A percentile compares a stretch with the other conserved stretches of the same genome.
phyloP scores from a whole-genome alignment of 495 filamentous ascomycete species.

The Neurospora terricola region DNA sequence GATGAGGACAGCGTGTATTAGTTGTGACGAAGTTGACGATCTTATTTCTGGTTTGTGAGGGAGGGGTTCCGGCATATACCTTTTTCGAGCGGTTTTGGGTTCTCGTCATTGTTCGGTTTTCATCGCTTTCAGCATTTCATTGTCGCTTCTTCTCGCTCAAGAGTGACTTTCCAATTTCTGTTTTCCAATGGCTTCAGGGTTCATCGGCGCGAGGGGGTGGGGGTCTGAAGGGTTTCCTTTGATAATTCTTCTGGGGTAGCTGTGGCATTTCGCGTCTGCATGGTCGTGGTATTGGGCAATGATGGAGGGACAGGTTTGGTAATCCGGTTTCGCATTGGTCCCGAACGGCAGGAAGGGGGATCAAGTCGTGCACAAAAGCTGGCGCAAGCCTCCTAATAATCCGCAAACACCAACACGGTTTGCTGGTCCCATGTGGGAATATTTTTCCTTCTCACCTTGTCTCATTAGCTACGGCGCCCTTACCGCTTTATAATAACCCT shows the following conservation, averaged over 20 bases:
- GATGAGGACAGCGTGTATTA: conserved; percentile 54
- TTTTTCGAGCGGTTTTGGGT: conserved; percentile 16
- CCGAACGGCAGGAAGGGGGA: not conserved
- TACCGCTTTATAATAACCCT: conserved; percentile 33
- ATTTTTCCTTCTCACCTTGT: conserved; percentile 30
- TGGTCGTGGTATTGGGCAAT: conserved; percentile 37
- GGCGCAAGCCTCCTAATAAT: conserved; percentile 39
- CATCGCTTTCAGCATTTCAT: conserved; percentile 21
- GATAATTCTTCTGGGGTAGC: conserved; percentile 17
- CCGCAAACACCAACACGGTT: conserved; percentile 32
- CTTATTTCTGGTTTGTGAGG: conserved; percentile 31
- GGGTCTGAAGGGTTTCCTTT: conserved; percentile 11
- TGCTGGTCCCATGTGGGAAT: conserved; percentile 41
- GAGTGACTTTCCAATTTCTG: conserved; percentile 11
- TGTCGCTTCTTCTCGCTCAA: conserved; percentile 5
- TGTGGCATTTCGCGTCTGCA: conserved; percentile 28
- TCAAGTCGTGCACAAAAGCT: conserved; percentile 27
- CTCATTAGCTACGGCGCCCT: conserved; percentile 40
- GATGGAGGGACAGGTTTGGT: conserved; percentile 32
- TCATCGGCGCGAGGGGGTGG: conserved; percentile 18
- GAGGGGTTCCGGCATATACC: conserved; percentile 42
- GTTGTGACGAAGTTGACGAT: conserved; percentile 34
- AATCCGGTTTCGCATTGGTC: conserved; percentile 34
- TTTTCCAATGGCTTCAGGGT: conserved; percentile 11
- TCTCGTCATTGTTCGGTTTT: conserved; percentile 17